phyloP scores from a whole-genome alignment of 2,329 filamentous ascomycete genomes.

The Aspergillus sp. region DNA sequence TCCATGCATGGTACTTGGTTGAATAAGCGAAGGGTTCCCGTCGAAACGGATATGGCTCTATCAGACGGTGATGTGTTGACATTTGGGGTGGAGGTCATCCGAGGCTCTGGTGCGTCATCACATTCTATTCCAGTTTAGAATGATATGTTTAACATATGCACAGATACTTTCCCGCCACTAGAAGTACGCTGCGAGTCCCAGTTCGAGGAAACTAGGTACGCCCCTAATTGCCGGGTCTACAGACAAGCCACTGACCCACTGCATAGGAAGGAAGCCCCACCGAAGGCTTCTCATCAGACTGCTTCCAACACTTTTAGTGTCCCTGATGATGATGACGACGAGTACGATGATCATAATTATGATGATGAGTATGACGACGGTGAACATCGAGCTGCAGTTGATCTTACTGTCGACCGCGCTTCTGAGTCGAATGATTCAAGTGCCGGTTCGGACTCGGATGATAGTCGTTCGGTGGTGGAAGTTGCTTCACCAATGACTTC shows the following conservation, averaged over 20 bases:
- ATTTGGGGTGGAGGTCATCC: constrained; percentile 52
- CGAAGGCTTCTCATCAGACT: constrained; percentile 6
- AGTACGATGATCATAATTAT: constrained; percentile 31
- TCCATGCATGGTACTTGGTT: constrained; percentile 65
- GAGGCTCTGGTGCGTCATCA: constrained; percentile 42
- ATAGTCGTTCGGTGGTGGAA: constrained; percentile 19
- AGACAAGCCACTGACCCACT: constrained; percentile 10
- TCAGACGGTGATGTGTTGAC: constrained; percentile 36
- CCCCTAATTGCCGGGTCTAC: background rate
- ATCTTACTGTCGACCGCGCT: constrained; percentile 1
- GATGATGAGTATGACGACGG: constrained; percentile 2
- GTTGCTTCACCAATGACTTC: constrained; percentile 25
- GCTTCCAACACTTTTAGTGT: constrained; percentile 42
- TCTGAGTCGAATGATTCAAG: constrained; percentile 15
- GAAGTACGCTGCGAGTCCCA: constrained; percentile 29
- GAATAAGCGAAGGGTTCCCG: constrained; percentile 46
- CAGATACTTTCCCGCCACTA: constrained; percentile 35
- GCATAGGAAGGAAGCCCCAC: constrained; percentile 7
- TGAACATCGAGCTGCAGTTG: background rate
- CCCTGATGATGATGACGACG: constrained; percentile 35
- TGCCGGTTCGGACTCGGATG: constrained; percentile 18
- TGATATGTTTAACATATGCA: background rate
- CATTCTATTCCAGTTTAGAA: background rate
- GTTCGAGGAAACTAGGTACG: constrained; percentile 29
- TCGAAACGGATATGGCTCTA: constrained; percentile 41